phyloP scores from a whole-genome alignment of 2,329 filamentous ascomycete genomes.

The Pseudopyricularia javanii region DNA sequence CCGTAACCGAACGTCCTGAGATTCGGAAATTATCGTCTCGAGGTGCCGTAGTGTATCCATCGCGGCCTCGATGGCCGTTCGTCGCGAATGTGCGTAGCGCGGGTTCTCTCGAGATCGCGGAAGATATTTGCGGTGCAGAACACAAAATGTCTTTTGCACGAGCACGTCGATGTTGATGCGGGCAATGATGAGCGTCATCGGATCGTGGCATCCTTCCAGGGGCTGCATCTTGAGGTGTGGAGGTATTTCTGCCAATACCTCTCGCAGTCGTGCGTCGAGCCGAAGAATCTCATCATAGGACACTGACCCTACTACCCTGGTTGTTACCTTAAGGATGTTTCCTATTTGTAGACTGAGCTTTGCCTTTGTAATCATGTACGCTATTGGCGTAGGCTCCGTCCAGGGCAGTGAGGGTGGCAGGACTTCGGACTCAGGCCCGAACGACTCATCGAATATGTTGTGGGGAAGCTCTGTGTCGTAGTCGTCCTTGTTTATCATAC shows the following conservation, averaged over 20 bases:
- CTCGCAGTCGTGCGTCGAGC: conserved; percentile 48
- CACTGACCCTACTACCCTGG: conserved; percentile 39
- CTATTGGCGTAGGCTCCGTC: conserved; percentile 62
- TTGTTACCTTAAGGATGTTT: conserved; percentile 55
- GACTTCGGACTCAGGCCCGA: conserved; percentile 54
- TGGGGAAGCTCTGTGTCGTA: conserved; percentile 65
- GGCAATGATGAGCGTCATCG: conserved; percentile 75
- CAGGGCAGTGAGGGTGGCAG: conserved; percentile 56
- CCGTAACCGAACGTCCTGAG: conserved; percentile 58
- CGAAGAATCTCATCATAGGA: conserved; percentile 54
- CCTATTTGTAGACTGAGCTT: conserved; percentile 57
- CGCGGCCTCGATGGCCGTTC: conserved; percentile 75
- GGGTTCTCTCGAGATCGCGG: conserved; percentile 65
- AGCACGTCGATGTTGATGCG: conserved; percentile 75
- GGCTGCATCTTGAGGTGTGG: conserved; percentile 67
- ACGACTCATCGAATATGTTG: conserved; percentile 73
- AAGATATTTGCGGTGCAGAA: conserved; percentile 81
- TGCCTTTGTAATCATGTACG: conserved; percentile 67
- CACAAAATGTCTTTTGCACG: conserved; percentile 78
- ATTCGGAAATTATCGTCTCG: conserved; percentile 62
- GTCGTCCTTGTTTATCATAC: conserved; percentile 61
- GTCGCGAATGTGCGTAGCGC: conserved; percentile 73
- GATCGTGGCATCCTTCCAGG: conserved; percentile 65
- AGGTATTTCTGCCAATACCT: conserved; percentile 56
- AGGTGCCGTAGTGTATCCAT: conserved; percentile 72